phyloP scores from a whole-genome alignment of 1,139 yeast species.

The Yamadazyma sp. region DNA sequence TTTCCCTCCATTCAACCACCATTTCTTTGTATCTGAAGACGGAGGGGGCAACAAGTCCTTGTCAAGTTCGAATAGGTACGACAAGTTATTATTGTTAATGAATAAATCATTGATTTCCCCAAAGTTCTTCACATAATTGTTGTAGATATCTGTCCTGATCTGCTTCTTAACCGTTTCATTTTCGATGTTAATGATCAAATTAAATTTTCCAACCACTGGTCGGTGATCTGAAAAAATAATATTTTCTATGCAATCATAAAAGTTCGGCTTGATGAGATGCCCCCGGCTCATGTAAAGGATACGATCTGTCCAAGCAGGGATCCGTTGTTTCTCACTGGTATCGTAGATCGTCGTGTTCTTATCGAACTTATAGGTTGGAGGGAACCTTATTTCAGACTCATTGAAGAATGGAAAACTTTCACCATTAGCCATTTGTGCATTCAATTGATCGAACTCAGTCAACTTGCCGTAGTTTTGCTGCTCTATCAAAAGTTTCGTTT shows the following conservation, averaged over 20 bases:
- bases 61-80: constrained; percentile 28
- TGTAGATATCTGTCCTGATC: constrained; percentile 62
- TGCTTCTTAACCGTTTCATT: constrained; percentile 62
- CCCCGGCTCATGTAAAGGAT: constrained; percentile 50
- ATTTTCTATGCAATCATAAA: constrained; percentile 62
- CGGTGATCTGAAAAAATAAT: constrained; percentile 86
- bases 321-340: constrained; percentile 85
- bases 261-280: constrained; percentile 58
- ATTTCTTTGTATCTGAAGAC: constrained; percentile 73
- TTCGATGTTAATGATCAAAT: constrained; percentile 64
- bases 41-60: constrained; percentile 73
- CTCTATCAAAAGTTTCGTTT: constrained; percentile 57
- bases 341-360: constrained; percentile 77
- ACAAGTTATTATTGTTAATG: constrained; percentile 28
- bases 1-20: constrained; percentile 90
- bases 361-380: constrained; percentile 93
- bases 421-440: constrained; percentile 67
- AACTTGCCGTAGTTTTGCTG: constrained; percentile 53
- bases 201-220: constrained; percentile 83
- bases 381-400: constrained; percentile 74
- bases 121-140: constrained; percentile 46
- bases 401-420: constrained; percentile 66
- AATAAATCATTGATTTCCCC: constrained; percentile 45
- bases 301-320: constrained; percentile 98
- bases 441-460: constrained; percentile 74